Evolutionary conservation across 1,284 basidiomycete genomes (phyloP), one percentile per base, ranked within the genome.

Genomic region (Leucoagaricus sp.): DNA sequence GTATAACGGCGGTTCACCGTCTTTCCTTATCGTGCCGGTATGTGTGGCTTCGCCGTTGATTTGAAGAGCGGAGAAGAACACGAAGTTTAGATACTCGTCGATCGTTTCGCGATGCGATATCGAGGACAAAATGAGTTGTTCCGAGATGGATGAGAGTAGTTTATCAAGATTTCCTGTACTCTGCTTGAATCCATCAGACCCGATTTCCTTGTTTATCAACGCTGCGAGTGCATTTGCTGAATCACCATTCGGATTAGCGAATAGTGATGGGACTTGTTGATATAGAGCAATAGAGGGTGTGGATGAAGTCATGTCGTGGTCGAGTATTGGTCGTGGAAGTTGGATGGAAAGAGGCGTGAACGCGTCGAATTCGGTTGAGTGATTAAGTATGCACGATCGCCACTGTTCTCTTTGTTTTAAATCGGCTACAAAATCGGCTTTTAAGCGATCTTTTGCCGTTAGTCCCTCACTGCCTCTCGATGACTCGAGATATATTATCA

Each of bases 11-110:
- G 25, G 7, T 44, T 49, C 48, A 4, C 40, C 51, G 12, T 53
- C 47, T 29, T 28, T 23, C 23, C 26, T 15, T 21, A 53, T 51
- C 13, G 51, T 34, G 3, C 59, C 59, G 3, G 38, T 36, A 28
- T 57, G 59, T 2, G 40, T 33, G 7, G 53, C 41, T 19, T 31
- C 29, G 23, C 15, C 41, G 17, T 51, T 53, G 31, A 60, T 57
- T 23, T 54, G 55, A 9, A 52, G 42, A 17, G 59, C 51, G 8
- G 48, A 21, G 13, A 52, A 54, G 4, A 31, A 28, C n/a, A 57
- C 29, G n/a, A 60, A 60, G 21, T 19, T 51, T 26, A 60, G 19
- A 10, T 53, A 52, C 4, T 52, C 41, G 28, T 60, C 59, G 26
- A 60, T 60, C 13, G 31, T 56, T 34, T 51, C 42, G 28, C 47